Base-by-base conservation (phyloP, 2,329 filamentous ascomycete species). In the Pezizomycotina sp. region DNA sequence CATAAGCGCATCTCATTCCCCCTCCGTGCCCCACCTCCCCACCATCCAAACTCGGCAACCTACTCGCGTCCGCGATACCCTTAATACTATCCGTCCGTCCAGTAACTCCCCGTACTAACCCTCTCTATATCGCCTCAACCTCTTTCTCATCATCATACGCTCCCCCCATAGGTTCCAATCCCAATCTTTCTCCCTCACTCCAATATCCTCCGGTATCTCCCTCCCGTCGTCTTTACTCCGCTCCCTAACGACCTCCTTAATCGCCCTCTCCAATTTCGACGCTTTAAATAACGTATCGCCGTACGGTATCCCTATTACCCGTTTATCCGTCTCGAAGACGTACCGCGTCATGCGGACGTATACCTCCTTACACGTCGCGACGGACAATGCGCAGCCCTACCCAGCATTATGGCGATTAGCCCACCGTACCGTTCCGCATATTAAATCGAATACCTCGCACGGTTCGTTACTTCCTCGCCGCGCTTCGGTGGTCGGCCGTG, bases 251-350 rank as follows among this genome's bases (percentile, higher is more conserved):
- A 79, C 83, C 50, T 91, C 78, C 54, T 72, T 74, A 51, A 95
- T 95, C 2, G 84, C 86, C 49, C 93, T 82, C 57, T 98, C 86
- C 29, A 98, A 65, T 57, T 82, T 86, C 25, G 82, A 92, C 7
- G 89, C 89, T 60, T 98, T 98, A 69, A 95, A 98, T 18, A 98
- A 61, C 0, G 89, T 98, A 27, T 52, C 50, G 22, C 83, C 76
- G 55, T 91, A 93, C 0, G 89, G 89, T 41, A 98, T 92, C 7
- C 89, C 89, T 21, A 80, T 82, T 50, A 98, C 79, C 4, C 86
- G 95, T 64, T 98, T 98, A 62, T 98, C 89, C 4, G 89, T 95
- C 61, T 95, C 79, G 52, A 98, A 98, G 2, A 98, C 89, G 56
- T 77, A 77, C 52, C 78, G 74, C 20, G 89, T 98, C 69, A 98